Base-by-base conservation (phyloP, 768 basidiomycete species). In the Austroboletus festivus region DNA sequence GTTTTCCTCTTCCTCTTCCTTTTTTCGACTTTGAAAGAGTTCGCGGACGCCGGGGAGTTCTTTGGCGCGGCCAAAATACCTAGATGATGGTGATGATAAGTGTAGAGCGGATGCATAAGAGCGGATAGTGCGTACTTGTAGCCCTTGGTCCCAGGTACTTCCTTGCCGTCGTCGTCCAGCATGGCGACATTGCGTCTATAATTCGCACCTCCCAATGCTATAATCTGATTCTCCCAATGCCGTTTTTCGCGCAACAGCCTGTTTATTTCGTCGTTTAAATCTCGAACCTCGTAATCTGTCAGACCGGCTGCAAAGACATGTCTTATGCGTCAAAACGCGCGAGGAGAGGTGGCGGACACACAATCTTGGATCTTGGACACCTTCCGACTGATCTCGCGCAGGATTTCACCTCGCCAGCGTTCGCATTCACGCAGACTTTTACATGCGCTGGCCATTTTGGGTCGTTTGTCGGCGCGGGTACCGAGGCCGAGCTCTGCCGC, bases 161-260 rank as follows among this genome's bases (percentile, higher is more conserved):
- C 93, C 67, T 88, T 89, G 11, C 95, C 94, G 58, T 95, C 93
- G 50, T 92, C 92, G 62, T 95, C 92, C 57, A 92, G 60, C 89
- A 94, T 94, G 42, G 91, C 85, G 12, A 93, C 89, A 63, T 93
- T 96, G 44, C 95, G 75, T 59, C 91, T 77, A 66, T 97, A 98
- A 64, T 97, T 99, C 19, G 94, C 95, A 53, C 95, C 95, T 39
- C 94, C 94, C 1, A 97, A 73, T 6, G 85, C 85, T n/a, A 97
- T 86, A 43, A 98, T 96, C 66, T 96, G 94, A 57, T 93, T 94
- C 72, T 98, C 95, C 91, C 93, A 98, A 68, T 97, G 94, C 37
- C 87, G 71, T 67, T 98, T 97, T 71, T 99, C 95, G 28, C 95
- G 80, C 77, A 99, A 73, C 13, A 96, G 73, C 62, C 86, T 90